Conservation (phyloP, 768 basidiomycete species). For the Mycena maculata region DNA sequence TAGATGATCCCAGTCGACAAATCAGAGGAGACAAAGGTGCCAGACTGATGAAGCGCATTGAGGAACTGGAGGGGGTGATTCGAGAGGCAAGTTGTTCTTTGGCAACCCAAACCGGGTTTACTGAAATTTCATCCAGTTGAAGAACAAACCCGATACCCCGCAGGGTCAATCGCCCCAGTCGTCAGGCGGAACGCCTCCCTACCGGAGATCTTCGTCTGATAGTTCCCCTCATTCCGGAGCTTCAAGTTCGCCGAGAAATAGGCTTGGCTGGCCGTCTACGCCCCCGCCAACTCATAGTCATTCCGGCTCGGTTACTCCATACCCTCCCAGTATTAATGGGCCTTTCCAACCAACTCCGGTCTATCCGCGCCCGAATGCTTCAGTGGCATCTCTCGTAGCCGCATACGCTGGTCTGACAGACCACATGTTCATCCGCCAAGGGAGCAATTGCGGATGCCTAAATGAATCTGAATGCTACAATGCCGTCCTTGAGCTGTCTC, state of each 20-base stretch:
- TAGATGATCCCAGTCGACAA: conserved; percentile 25
- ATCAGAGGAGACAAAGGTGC: conserved; percentile 4
- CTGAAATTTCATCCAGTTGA: conserved; percentile 12
- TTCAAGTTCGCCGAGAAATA: not conserved
- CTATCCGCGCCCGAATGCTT: conserved; percentile 8
- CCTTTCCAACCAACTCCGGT: not conserved
- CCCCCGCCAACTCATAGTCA: not conserved
- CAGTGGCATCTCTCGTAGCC: conserved; percentile 23
- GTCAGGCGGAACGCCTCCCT: not conserved
- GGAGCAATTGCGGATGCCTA: conserved; percentile 23
- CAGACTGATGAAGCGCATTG: conserved; percentile 28
- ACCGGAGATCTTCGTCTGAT: not conserved
- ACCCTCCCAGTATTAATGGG: not conserved
- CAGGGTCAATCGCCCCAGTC: not conserved
- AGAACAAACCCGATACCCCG: conserved; percentile 14
- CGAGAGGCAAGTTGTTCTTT: conserved; percentile 18
- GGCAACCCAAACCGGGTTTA: not conserved
- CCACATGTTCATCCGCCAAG: conserved; percentile 24
- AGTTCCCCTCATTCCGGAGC: conserved; percentile 4
- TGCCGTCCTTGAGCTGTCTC: conserved; percentile 28
- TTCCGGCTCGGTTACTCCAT: not conserved
- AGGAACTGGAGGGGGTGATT: conserved; percentile 32
- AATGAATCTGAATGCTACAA: conserved; percentile 24
- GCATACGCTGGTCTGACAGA: conserved; percentile 29
- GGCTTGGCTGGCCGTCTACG: not conserved